Base-by-base conservation (phyloP, 441 rosid species). In the Euphorbia schlechtendalii region DNA sequence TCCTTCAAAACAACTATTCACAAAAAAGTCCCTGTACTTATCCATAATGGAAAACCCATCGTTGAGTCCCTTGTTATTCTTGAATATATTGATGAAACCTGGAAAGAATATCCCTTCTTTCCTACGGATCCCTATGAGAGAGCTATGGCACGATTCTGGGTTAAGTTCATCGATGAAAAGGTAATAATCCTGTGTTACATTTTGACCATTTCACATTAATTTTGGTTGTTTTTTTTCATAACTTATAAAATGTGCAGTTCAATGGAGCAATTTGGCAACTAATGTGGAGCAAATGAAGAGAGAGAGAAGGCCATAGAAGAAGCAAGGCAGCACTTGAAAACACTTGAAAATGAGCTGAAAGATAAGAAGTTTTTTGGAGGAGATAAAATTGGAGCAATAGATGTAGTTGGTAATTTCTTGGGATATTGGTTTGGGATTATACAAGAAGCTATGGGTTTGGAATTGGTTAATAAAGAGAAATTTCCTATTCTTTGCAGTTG, bases 101-200 rank as follows among this genome's bases (percentile, higher is more conserved):
- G 66, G 94, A 80, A 76, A 45, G 18, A 27, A 30, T 56, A 78
- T 62, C 79, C 84, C n/a, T 70, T 85, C 63, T 74, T 88, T 70
- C 88, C 89, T 0, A 60, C 49, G n/a, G 74, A 81, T 76, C 84
- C 89, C 8, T 74, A 78, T 45, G 81, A 80, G 14, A 76, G 77
- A 68, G 86, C 91, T 68, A 34, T 55, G 62, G 83, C 89, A 4
- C 85, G 84, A 53, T 84, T 88, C 63, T 88, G 88, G 88, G 78
- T 83, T 24, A 76, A 74, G 57, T 81, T 78, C 76, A 53, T 84
- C 2, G 89, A 82, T 25, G 80, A 80, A 0, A 80, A 81, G 86
- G 87, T 84, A 72, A 21, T 12, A 11, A n/a, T n/a, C n/a, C n/a
- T n/a, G n/a, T n/a, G n/a, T n/a, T n/a, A n/a, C n/a, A n/a, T n/a